A percentile compares a stretch with the other conserved stretches of the same genome.
Evolutionary conservation across 2,329 filamentous ascomycete genomes (phyloP).

Genomic region (Kalaharituber pfeilii): DNA sequence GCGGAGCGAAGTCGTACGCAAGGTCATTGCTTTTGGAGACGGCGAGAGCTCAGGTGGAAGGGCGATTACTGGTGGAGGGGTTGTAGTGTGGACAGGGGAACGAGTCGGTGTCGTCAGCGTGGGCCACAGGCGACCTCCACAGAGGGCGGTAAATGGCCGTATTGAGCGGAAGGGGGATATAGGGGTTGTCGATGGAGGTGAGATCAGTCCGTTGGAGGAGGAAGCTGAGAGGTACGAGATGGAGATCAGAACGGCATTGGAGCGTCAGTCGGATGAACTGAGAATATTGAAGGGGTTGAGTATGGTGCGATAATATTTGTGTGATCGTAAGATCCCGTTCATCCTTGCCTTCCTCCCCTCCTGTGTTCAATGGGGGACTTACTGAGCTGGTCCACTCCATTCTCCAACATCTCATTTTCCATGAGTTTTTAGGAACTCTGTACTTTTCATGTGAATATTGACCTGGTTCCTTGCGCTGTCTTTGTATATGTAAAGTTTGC

Average conservation of each 20-base stretch:
- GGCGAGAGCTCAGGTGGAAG: slow-evolving; percentile 9
- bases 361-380: too few species aligned
- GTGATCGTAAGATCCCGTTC: too few species aligned
- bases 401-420: too few species aligned
- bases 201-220: neutral
- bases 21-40: slow-evolving; percentile 11
- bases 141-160: slow-evolving; percentile 3
- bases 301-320: neutral
- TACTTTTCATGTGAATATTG: too few species aligned
- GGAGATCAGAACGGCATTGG: slow-evolving; percentile 8
- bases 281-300: neutral
- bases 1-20: neutral
- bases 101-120: neutral
- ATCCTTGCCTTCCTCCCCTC: too few species aligned
- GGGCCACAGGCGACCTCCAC: slow-evolving; percentile 2
- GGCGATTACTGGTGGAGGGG: slow-evolving; percentile 10
- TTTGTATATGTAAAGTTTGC: too few species aligned
- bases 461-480: too few species aligned
- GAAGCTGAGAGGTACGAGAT: slow-evolving; percentile 10
- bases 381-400: too few species aligned
- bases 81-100: slow-evolving; percentile 9
- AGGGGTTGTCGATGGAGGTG: neutral
- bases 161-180: too few species aligned
- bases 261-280: neutral
- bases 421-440: too few species aligned